A percentile compares a stretch with the other conserved stretches of the same genome.
phyloP scores from a whole-genome alignment of 2,329 filamentous ascomycete species.

The Diaporthe caulivora region DNA sequence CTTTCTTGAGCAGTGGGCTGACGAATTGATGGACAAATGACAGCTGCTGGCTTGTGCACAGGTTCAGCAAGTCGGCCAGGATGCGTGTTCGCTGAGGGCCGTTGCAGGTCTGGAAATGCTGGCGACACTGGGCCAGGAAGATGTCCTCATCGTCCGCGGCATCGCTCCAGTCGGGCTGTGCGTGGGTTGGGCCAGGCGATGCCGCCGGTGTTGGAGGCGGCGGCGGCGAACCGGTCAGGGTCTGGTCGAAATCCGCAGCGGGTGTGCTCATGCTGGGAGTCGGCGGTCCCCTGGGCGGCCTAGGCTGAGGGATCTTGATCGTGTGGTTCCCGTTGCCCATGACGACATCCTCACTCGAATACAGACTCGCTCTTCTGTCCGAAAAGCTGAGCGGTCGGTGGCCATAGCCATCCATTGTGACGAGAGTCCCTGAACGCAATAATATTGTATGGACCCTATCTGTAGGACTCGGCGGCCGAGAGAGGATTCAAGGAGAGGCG shows the following conservation, averaged over 20 bases:
- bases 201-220: conserved; percentile 75
- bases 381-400: conserved; percentile 70
- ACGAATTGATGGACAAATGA: conserved; percentile 98
- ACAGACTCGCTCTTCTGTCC: conserved; percentile 69
- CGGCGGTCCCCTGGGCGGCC: conserved; percentile 68
- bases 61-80: conserved; percentile 88
- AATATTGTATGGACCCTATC: conserved; percentile 27
- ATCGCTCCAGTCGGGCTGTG: conserved; percentile 79
- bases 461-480: conserved; percentile 28
- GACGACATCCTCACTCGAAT: conserved; percentile 67
- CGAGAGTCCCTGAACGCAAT: conserved; percentile 21
- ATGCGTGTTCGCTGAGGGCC: conserved; percentile 83
- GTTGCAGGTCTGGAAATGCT: conserved; percentile 83
- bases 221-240: conserved; percentile 71
- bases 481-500: background rate
- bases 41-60: conserved; percentile 94
- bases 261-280: conserved; percentile 77
- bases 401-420: conserved; percentile 56
- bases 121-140: conserved; percentile 82
- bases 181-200: conserved; percentile 72
- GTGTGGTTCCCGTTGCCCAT: conserved; percentile 62
- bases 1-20: conserved; percentile 92
- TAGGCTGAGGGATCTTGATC: conserved; percentile 64
- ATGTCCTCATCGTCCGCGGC: conserved; percentile 85
- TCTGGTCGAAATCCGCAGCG: conserved; percentile 72